A percentile compares a stretch with the other conserved stretches of the same genome.
Conservation (phyloP, 257 asterid genomes). For the Marsdenia floribunda region DNA sequence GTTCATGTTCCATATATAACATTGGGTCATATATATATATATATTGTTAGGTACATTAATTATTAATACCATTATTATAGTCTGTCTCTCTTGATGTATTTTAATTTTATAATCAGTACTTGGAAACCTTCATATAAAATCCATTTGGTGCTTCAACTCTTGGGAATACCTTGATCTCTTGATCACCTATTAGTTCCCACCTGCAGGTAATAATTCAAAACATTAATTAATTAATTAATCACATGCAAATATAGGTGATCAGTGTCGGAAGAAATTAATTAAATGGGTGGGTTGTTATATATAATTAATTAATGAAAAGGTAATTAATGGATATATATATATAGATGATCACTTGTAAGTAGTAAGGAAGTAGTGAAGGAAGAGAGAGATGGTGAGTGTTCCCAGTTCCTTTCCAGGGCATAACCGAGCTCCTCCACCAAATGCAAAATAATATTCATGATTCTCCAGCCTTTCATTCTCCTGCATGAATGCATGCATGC, state of each 20-base stretch:
- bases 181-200: conserved; percentile 71
- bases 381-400: conserved; percentile 36
- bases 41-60: no score
- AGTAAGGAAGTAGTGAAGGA: conserved; percentile 52
- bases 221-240: neutral
- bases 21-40: no score
- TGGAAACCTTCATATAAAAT: conserved; percentile 39
- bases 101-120: no score
- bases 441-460: conserved; percentile 40
- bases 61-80: no score
- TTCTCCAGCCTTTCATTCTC: conserved; percentile 38
- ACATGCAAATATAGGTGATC: no score
- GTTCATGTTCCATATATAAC: no score
- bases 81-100: no score
- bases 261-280: no score
- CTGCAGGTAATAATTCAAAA: conserved; percentile 21
- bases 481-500: conserved; percentile 20
- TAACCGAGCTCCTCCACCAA: conserved; percentile 58
- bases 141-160: conserved; percentile 86
- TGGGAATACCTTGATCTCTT: conserved; percentile 46
- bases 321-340: no score
- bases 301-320: no score
- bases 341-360: conserved; percentile 41
- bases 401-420: conserved; percentile 88
- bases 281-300: no score